A percentile compares a stretch with the other conserved stretches of the same genome.
Evolutionary conservation across 768 basidiomycete genomes (phyloP).

Genomic region (Lactarius sanguifluus): DNA sequence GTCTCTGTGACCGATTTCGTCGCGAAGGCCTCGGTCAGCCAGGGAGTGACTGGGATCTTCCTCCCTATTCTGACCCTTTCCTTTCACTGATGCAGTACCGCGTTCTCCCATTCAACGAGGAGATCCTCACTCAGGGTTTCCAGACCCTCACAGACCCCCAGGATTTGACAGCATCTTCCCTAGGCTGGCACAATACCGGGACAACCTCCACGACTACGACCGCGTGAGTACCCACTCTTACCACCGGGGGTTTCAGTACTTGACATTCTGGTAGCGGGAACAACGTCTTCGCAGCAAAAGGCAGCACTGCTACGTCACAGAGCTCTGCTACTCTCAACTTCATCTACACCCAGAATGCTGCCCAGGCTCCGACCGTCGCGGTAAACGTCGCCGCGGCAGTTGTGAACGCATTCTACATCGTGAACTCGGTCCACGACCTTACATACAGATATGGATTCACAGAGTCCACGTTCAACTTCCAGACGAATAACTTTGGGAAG

Average conservation of each 20-base stretch:
- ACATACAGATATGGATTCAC: conserved; percentile 58
- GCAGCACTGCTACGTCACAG: conserved; percentile 38
- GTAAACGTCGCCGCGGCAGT: conserved; percentile 55
- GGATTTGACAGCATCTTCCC: conserved; percentile 53
- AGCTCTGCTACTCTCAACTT: conserved; percentile 44
- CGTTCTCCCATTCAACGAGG: conserved; percentile 52
- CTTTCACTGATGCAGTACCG: conserved; percentile 37
- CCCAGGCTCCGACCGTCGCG: conserved; percentile 41
- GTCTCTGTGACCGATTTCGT: conserved; percentile 55
- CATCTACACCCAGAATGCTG: conserved; percentile 40
- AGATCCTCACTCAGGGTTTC: conserved; percentile 50
- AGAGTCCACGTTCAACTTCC: conserved; percentile 60
- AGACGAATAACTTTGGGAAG: conserved; percentile 52
- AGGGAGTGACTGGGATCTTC: too few relatives aligned
- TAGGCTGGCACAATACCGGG: conserved; percentile 52
- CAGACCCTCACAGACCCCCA: conserved; percentile 52
- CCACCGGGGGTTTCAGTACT: too few relatives aligned
- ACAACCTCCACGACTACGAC: conserved; percentile 40
- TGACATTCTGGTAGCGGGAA: conserved; percentile 35
- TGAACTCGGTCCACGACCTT: conserved; percentile 59
- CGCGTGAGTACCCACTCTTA: conserved; percentile 19
- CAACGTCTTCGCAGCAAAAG: conserved; percentile 41
- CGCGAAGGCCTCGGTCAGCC: conserved; percentile 43
- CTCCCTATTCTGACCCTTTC: not conserved
- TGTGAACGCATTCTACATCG: conserved; percentile 58